Evolutionary conservation across 768 basidiomycete genomes (phyloP), one percentile per base, ranked within the genome.

Genomic region (Russula earlei): DNA sequence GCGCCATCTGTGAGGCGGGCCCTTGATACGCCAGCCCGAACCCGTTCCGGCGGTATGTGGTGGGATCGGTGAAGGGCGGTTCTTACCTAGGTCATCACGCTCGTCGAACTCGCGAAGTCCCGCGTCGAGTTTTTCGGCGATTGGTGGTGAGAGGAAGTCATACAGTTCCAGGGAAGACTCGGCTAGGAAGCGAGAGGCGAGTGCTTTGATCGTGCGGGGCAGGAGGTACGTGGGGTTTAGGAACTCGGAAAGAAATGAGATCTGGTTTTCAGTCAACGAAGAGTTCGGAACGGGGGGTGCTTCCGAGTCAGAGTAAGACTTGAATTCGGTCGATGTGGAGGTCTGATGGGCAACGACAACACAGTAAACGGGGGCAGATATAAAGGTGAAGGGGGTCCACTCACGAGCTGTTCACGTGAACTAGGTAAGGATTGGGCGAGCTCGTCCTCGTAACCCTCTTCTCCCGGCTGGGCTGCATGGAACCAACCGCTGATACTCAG

Each of bases 401-500:
- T 70, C 65, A 95, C 94, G 34, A 98, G 84, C 69, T 97, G 95
- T 67, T 94, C 89, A 53, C 94, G 78, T 4, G 92, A 94, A 68
- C 85, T 91, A 70, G 88, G 86, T 31, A 77, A 62, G 49, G 72
- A 63, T 68, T 37, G 69, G 65, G 15, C 68, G 12, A 70, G 57
- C 42, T 84, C 82, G 0, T 75, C 71, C 45, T 80, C 75, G 64
- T 90, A 91, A 0, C 90, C 93, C 37, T 92, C 87, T 68, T 98
- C 95, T 11, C 89, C 91, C 60, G 87, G 83, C 65, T 95, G 83
- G 0, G 91, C 85, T 22, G 85, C 83, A 67, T 98, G 95, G 73
- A 97, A 98, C 95, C 95, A 98, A 7, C 95, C 95, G 63, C 88
- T 92, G 64, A 97, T 88, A 61, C 88, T 91, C 63, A 97, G 70